Percentiles rank a stretch among this genome's conserved stretches.
Evolutionary conservation across 2,329 filamentous ascomycete species (phyloP).

Genomic region (Cryphonectria naterciae): DNA sequence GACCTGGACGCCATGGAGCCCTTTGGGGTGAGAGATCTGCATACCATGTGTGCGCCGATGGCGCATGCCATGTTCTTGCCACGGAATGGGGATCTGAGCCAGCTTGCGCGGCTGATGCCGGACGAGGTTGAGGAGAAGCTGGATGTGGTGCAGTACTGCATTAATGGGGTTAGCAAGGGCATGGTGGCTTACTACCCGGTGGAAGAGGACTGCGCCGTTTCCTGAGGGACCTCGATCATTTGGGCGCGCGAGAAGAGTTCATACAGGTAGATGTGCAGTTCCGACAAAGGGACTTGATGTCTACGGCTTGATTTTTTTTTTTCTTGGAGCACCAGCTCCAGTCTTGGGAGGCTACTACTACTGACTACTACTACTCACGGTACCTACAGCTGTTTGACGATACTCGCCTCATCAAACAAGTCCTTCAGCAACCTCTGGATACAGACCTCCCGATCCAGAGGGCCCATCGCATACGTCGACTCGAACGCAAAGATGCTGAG

Average conservation of each 20-base stretch:
- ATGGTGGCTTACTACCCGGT: conserved; percentile 65
- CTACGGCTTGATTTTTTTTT: background rate
- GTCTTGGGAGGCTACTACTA: background rate
- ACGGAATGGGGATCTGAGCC: conserved; percentile 79
- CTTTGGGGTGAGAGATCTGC: conserved; percentile 70
- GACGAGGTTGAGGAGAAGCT: conserved; percentile 55
- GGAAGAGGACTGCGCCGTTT: conserved; percentile 4
- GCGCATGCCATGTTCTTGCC: conserved; percentile 80
- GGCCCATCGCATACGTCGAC: conserved; percentile 83
- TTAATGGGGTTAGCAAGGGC: conserved; percentile 86
- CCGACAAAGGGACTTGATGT: background rate
- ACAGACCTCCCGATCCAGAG: conserved; percentile 68
- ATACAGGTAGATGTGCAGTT: background rate
- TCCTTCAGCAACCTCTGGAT: conserved; percentile 69
- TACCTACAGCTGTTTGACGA: conserved; percentile 60
- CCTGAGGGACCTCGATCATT: background rate
- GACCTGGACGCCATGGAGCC: conserved; percentile 86
- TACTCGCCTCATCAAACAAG: conserved; percentile 77
- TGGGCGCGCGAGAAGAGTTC: no score
- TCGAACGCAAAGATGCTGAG: conserved; percentile 94
- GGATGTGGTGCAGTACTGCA: conserved; percentile 86
- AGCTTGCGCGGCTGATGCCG: conserved; percentile 67
- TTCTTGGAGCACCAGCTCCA: conserved; percentile 1
- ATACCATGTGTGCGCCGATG: conserved; percentile 62
- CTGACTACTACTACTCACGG: background rate